Evolutionary conservation across 106 monocot species (phyloP), one percentile per base, ranked within the genome.

Genomic region (Xerophyta viscosa): DNA sequence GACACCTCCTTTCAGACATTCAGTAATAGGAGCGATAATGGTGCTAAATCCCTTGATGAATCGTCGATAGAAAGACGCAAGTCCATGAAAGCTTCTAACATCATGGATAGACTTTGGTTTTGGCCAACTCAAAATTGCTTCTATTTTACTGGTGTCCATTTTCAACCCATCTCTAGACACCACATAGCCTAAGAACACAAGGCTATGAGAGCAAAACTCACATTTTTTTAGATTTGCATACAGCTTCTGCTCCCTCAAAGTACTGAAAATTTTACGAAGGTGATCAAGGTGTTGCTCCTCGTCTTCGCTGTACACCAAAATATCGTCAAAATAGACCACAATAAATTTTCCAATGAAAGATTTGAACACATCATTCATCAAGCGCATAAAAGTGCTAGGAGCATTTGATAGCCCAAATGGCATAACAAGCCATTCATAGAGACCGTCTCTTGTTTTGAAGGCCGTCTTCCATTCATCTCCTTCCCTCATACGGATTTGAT

Each of bases 391-490:
- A 11, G 48, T 70, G 27, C 48, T 70, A 1, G 37, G 56, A 0
- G 48, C 56, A 56, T 62, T 70, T 1, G 47, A 56, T 2, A 62
- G 25, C 0, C 65, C 20, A 19, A 65, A 64, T 39, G 55, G 36
- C 50, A 72, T 72, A 2, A 65, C 22, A 20, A 65, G 10, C 52
- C 45, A 59, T 21, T 71, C 46, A 22, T 65, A 65, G 5, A 72
- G 19, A 1, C 56, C 46, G 0, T 72, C 43, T 12, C 21, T 6
- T 0, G 58, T 64, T 23, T 64, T 64, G 19, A 65, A 72, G 2
- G 59, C 20, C 1, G 30, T 65, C 25, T 58, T 64, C 58, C 66
- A 66, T 37, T 73, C 41, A 42, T 66, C 46, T 0, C 37, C 15
- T 0, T 1, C 6, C 1, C 13, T 1, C 3, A 73, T 41, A 0